Percentiles rank a stretch among this genome's conserved stretches.
Evolutionary conservation across 352 stramenopile genomes (phyloP).

Genomic region (Phytophthora cajani): DNA sequence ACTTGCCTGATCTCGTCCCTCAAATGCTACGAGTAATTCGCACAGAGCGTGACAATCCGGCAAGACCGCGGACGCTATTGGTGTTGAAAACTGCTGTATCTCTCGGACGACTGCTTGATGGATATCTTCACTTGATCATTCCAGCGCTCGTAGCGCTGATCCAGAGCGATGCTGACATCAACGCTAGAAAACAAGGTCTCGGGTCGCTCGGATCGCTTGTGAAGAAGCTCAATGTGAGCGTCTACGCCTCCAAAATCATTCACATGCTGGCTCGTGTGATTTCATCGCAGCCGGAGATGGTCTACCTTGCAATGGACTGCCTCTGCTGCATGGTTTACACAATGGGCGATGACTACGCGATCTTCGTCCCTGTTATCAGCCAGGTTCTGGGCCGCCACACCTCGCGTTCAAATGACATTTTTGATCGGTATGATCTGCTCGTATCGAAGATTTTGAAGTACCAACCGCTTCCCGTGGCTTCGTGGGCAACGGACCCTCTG

Average conservation of each 20-base stretch:
- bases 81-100: slow-evolving; percentile 85
- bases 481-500: slow-evolving; percentile 79
- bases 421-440: slow-evolving; percentile 87
- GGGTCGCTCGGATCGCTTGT: slow-evolving; percentile 84
- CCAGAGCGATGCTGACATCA: slow-evolving; percentile 83
- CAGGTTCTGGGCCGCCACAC: slow-evolving; percentile 80
- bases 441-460: slow-evolving; percentile 91
- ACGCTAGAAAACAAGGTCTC: slow-evolving; percentile 81
- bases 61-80: slow-evolving; percentile 74
- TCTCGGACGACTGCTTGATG: slow-evolving; percentile 76
- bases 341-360: slow-evolving; percentile 89
- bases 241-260: slow-evolving; percentile 91
- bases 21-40: slow-evolving; percentile 89
- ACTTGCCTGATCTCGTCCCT: slow-evolving; percentile 88
- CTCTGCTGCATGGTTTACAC: slow-evolving; percentile 91
- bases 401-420: slow-evolving; percentile 81
- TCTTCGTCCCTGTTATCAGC: slow-evolving; percentile 89
- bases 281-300: slow-evolving; percentile 79
- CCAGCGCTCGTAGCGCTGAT: slow-evolving; percentile 84
- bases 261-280: slow-evolving; percentile 89
- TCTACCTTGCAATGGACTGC: slow-evolving; percentile 90
- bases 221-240: slow-evolving; percentile 90
- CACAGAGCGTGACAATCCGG: slow-evolving; percentile 72
- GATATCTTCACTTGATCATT: slow-evolving; percentile 88
- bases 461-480: slow-evolving; percentile 81